Evolutionary conservation across 2,329 filamentous ascomycete species (phyloP), one percentile per base, ranked within the genome.

Genomic region (Epichloe sibirici): DNA sequence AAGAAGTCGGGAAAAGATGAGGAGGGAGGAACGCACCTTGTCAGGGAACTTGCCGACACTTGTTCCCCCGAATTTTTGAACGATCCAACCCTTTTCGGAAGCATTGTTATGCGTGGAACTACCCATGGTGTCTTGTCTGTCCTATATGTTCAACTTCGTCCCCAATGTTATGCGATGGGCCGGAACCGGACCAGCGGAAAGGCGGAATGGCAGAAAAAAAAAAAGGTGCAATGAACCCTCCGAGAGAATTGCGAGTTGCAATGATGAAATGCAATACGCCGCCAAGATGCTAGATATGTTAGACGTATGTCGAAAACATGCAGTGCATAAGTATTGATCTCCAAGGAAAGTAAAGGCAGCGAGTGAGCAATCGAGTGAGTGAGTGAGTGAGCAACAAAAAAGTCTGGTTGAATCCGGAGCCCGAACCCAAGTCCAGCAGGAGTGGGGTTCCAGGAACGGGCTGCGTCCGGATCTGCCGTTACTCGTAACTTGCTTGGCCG

Each of bases 1-100:
- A n/a, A 25, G 11, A 28, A n/a, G 7, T 8, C n/a, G 34, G 13
- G 9, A 42, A 31, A n/a, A 37, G 40, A 23, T 31, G 9, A 34
- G 47, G 12, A 25, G 3, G 17, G n/a, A 48, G 6, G 4, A 25
- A 69, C 71, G 54, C 63, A 78, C 75, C 70, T 85, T 85, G 60
- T 81, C 78, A 50, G 90, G 85, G 63, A 95, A 95, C 71, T 97
- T 97, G 61, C 91, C 93, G 49, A 97, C 87, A 65, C 88, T 95
- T 50, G 91, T 98, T 49, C 91, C 91, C 91, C 90, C 90, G 68
- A 95, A 95, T 70, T 96, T 96, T 68, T 95, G 90, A 49, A 96
- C 86, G 34, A 95, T 77, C 90, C 90, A 95, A 59, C 76, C 75
- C 57, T 74, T 72, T 46, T 62, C 61, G 51, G 66, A 62, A 48